Evolutionary conservation across 768 basidiomycete genomes (phyloP), one percentile per base, ranked within the genome.

Genomic region (Suillus cothurnatus): DNA sequence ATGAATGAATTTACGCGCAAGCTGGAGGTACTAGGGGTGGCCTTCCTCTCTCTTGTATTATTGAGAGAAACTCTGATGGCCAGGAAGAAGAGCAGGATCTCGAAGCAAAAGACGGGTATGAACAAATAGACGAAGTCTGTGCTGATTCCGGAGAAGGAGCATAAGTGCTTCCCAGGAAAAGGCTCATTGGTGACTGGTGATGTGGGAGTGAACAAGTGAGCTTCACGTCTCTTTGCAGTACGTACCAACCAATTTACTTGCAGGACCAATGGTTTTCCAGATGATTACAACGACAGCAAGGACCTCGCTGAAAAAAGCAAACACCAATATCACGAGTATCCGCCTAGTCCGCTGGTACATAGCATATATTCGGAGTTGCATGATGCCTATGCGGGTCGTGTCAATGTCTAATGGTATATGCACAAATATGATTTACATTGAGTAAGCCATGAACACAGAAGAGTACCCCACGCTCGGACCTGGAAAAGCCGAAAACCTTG

Each of bases 321-420:
- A 19, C 19, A 76, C 21, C 38, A 77, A 61, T 9, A 73, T 17
- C 28, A n/a, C 0, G 26, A 78, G 38, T 32, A 71, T 66, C 47
- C 26, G 64, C 38, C 50, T 71, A n/a, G 75, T 71, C 6, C 66
- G 73, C 59, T 63, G 65, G 66, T 76, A 76, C 73, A 78, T 69
- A 6, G 76, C 75, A 32, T 76, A 78, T 69, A 76, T 68, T 58
- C 75, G 75, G 53, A 76, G 72, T 36, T 71, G 70, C 75, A 78
- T 78, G 19, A 71, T 76, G 12, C 68, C 75, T 76, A 53, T 38
- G 17, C 23, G 17, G 23, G n/a, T 23, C 4, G 19, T 34, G 53
- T 50, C 6, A 62, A 14, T 60, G 21, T 60, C 52, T 14, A 26
- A 39, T 74, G n/a, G 72, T 63, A 62, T 9, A 6, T 23, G 23